Evolutionary conservation across 306 rosid genomes (phyloP), one percentile per base, ranked within the genome.

Genomic region (Fragaria iinumae): DNA sequence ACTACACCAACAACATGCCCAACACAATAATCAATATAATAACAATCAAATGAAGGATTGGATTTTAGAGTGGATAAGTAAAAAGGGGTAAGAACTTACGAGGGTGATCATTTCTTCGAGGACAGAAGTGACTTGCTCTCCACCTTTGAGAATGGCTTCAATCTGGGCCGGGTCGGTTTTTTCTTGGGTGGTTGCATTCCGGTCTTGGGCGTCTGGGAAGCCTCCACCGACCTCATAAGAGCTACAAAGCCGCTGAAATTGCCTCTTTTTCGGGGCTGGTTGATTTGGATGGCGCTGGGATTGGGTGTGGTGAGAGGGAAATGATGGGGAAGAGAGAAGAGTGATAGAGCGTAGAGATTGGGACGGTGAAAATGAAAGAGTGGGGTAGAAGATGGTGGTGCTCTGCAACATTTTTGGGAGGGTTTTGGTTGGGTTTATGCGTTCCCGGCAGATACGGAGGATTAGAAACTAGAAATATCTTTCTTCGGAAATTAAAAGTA

Each of bases 51-150:
- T 48, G 18, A 14, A 1, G n/a, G 16, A 16, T 18, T 16, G n/a
- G n/a, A 7, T 52, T 18, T 20, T 39, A 39, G 6, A 17, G 20
- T 17, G 25, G 13, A 2, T 57, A 5, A 36, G 39, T 36, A 36
- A 36, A 36, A 36, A 36, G 6, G 39, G 39, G 39, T 36, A 66
- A 69, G 41, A 69, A 73, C 93, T 75, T 64, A 94, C 98, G 32
- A 94, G 87, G 62, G 77, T 52, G 74, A 92, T 86, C 86, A 92
- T 90, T 81, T 92, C 96, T 73, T 94, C 76, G 21, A 94, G 90
- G 78, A 94, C 97, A 68, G 98, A 94, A 50, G 89, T 85, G 70
- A 94, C 97, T 73, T 94, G 98, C n/a, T 94, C 95, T 0, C 96
- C 98, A 23, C 98, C 98, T 60, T 71, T 86, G 67, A 94, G 93